A percentile compares a stretch with the other conserved stretches of the same genome.
Conservation (phyloP, 2,329 filamentous ascomycete genomes). For the Botrytis hyacinthi region DNA sequence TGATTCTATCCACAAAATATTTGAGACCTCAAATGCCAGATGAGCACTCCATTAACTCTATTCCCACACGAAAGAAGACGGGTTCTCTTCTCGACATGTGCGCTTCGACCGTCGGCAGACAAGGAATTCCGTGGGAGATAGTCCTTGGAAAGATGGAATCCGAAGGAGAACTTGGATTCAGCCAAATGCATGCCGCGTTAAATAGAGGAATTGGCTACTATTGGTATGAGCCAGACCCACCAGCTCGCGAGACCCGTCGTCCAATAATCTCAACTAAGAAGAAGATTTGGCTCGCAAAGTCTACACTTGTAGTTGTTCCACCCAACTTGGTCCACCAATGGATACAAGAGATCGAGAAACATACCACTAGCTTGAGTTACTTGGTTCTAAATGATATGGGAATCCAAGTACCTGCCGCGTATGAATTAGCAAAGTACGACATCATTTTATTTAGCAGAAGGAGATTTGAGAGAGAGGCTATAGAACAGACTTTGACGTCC, state of each 20-base stretch:
- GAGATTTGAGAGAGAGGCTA: conserved; percentile 64
- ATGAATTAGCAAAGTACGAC: conserved; percentile 65
- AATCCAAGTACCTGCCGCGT: conserved; percentile 54
- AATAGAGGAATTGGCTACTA: conserved; percentile 59
- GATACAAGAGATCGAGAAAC: conserved; percentile 75
- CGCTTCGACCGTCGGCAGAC: conserved; percentile 63
- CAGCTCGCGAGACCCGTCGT: conserved; percentile 43
- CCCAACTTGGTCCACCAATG: conserved; percentile 83
- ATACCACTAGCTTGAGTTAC: conserved; percentile 65
- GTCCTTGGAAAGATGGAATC: conserved; percentile 51
- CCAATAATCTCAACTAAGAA: conserved; percentile 43
- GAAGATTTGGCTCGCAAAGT: conserved; percentile 62
- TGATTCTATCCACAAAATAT: conserved; percentile 72
- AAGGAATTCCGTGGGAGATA: conserved; percentile 67
- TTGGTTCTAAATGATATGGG: conserved; percentile 57
- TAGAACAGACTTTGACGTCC: conserved; percentile 29
- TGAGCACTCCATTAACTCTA: conserved; percentile 49
- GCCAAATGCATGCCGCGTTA: conserved; percentile 45
- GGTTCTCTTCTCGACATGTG: conserved; percentile 74
- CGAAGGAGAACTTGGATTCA: conserved; percentile 10
- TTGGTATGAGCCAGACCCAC: conserved; percentile 48
- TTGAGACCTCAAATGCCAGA: conserved; percentile 66
- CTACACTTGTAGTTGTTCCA: conserved; percentile 77
- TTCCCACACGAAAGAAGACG: conserved; percentile 45
- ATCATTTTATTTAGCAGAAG: conserved; percentile 74